Evolutionary conservation across 257 asterid genomes (phyloP).

Genomic region (Paraleonurus japonicus): DNA sequence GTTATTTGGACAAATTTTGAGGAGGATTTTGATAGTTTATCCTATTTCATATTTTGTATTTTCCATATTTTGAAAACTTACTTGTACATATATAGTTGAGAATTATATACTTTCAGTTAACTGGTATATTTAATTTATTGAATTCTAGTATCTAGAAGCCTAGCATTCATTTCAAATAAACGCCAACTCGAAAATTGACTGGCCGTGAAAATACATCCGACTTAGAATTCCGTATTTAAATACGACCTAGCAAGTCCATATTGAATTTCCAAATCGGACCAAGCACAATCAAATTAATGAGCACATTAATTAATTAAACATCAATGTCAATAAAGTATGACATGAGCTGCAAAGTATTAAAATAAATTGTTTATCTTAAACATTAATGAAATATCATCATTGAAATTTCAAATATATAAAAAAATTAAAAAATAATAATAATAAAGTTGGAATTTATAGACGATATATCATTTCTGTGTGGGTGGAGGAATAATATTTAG

Average conservation of each 20-base stretch:
- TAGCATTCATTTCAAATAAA: background rate
- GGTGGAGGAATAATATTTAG: constrained; percentile 22
- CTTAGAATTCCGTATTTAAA: background rate
- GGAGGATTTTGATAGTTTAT: too few species aligned
- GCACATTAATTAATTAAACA: background rate
- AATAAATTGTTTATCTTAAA: background rate
- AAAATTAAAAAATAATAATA: background rate
- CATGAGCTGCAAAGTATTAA: background rate
- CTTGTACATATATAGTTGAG: too few species aligned
- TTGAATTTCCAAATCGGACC: background rate
- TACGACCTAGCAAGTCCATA: background rate
- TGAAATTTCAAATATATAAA: too few species aligned
- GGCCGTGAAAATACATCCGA: background rate
- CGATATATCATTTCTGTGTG: constrained; percentile 11
- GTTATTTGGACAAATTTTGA: too few species aligned
- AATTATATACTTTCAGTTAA: too few species aligned
- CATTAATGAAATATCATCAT: too few species aligned
- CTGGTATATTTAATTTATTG: background rate
- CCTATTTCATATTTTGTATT: too few species aligned
- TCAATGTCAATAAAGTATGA: too few species aligned
- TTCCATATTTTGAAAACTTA: too few species aligned
- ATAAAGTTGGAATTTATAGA: background rate
- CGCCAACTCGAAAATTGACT: background rate
- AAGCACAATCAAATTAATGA: background rate
- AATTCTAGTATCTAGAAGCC: background rate